Evolutionary conservation across 2,329 filamentous ascomycete genomes (phyloP), one percentile per base, ranked within the genome.

Genomic region (Pseudogymnoascus sp.): DNA sequence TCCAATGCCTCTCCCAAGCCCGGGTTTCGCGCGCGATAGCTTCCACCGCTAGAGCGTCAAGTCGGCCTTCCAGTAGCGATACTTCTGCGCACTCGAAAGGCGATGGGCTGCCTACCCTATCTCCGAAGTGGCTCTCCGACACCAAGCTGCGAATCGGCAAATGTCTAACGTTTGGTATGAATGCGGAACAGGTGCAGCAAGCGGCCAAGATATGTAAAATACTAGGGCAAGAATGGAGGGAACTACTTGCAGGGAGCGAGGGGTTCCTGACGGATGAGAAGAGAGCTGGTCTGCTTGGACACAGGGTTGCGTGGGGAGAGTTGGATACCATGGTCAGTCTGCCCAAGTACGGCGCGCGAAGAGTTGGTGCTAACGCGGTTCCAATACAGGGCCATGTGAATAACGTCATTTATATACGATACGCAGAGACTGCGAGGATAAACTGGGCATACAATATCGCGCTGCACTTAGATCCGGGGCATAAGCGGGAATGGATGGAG

Each of bases 381-480:
- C 58, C n/a, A 60, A 29, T 39, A 67, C 63, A 77, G 85, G 84
- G 86, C 59, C 91, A 96, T 74, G 88, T 96, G 59, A 96, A 96
- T 73, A 96, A 96, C 69, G 86, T 92, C 65, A 84, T 83, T 67
- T 96, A 96, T 74, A 86, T 89, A 68, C 83, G 89, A 65, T 96
- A 90, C 73, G 91, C 91, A 37, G 92, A 97, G 73, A 87, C 88
- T 5, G 87, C 86, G 3, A 83, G 92, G 37, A 83, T 93, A 33
- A 90, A 92, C 69, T 96, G 90, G 88, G 81, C 86, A 26, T 79
- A 80, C 63, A 88, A 91, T 70, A 87, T 90, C 68, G 88, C 85
- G 4, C 75, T 80, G 2, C 76, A 84, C 64, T 77, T 85, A 55
- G 86, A 91, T 68, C 83, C 84, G 0, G 73, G 75, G 31, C 80